These are phyloP conservation scores for Saccharomycopsis lassenensis DNA, from an alignment of 805 yeast genomes.

Conservation along the genomic window DNA sequence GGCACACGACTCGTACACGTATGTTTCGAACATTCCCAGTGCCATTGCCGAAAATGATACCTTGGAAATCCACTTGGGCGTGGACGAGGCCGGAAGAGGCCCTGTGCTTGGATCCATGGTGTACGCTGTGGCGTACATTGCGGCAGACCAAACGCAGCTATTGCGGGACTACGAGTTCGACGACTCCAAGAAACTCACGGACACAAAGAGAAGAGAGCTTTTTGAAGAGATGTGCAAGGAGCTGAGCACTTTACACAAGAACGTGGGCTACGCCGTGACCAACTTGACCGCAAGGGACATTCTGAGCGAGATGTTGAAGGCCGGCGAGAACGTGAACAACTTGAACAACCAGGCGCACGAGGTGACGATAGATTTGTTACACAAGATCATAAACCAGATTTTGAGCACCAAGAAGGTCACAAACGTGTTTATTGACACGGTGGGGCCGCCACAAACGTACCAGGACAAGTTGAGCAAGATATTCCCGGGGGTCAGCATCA, in stretches of 20 bases:
- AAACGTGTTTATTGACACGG: constrained; percentile 87
- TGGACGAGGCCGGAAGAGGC: constrained; percentile 98
- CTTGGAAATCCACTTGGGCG: constrained; percentile 48
- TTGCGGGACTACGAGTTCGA: constrained; percentile 64
- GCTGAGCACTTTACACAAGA: constrained; percentile 33
- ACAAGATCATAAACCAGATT: constrained; percentile 24
- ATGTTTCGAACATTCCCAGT: constrained; percentile 14
- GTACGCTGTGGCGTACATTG: constrained; percentile 76
- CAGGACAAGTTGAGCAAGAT: constrained; percentile 57
- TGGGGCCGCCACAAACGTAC: constrained; percentile 86
- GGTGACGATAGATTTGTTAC: constrained; percentile 73
- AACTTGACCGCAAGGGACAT: constrained; percentile 82
- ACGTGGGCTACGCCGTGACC: constrained; percentile 83
- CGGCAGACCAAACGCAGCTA: constrained; percentile 36
- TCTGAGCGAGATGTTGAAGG: constrained; percentile 74
- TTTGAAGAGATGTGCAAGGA: constrained; percentile 45
- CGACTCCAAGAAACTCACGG: constrained; percentile 83
- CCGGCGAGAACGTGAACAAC: constrained; percentile 30
- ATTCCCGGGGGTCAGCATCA: constrained; percentile 63
- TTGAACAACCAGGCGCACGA: constrained; percentile 95
- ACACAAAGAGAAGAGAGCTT: constrained; percentile 51
- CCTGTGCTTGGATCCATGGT: constrained; percentile 99
- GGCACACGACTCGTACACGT: constrained; percentile 16
- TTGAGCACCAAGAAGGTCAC: no score
- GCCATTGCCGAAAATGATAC: neutral